phyloP scores from a whole-genome alignment of 306 rosid genomes.

The Neltuma alba region DNA sequence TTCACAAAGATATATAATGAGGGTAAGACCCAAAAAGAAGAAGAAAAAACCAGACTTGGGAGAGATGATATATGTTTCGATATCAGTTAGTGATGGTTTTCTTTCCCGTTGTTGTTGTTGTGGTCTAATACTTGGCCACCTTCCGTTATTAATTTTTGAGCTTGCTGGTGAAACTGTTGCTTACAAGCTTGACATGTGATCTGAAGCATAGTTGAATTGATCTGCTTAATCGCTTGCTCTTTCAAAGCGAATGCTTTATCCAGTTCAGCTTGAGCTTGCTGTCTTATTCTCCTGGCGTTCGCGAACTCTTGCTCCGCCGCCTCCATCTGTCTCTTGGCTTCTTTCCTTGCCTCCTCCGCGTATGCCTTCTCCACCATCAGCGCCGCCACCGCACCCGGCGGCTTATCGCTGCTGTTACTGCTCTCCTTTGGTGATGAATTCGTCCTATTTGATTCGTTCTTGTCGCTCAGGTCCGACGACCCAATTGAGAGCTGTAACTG shows the following conservation, averaged over 20 bases:
- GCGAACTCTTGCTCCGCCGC: slow-evolving; percentile 80
- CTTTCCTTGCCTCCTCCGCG: slow-evolving; percentile 86
- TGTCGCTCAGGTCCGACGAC: slow-evolving; percentile 62
- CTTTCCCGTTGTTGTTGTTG: slow-evolving; percentile 20
- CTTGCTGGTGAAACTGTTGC: slow-evolving; percentile 53
- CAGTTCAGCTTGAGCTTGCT: slow-evolving; percentile 77
- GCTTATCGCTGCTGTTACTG: slow-evolving; percentile 45
- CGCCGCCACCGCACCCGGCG: slow-evolving; percentile 14
- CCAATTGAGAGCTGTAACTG: slow-evolving; percentile 89
- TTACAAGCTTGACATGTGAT: slow-evolving; percentile 91
- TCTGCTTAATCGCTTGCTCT: slow-evolving; percentile 71
- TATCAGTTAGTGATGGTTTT: slow-evolving; percentile 37
- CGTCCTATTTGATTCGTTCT: slow-evolving; percentile 40
- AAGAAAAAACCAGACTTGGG: not conserved
- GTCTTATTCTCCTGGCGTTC: slow-evolving; percentile 83
- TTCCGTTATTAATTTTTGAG: slow-evolving; percentile 31
- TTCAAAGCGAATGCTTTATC: slow-evolving; percentile 78
- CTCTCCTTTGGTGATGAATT: slow-evolving; percentile 60
- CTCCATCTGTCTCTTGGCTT: slow-evolving; percentile 78
- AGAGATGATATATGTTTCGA: not conserved
- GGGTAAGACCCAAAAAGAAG: not conserved
- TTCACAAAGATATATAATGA: slow-evolving; percentile 39
- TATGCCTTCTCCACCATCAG: slow-evolving; percentile 66
- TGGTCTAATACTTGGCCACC: slow-evolving; percentile 54
- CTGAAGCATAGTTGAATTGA: slow-evolving; percentile 83